A percentile compares a stretch with the other conserved stretches of the same genome.
phyloP scores from a whole-genome alignment of 1,284 basidiomycete genomes.

The Earliella scabrosa region DNA sequence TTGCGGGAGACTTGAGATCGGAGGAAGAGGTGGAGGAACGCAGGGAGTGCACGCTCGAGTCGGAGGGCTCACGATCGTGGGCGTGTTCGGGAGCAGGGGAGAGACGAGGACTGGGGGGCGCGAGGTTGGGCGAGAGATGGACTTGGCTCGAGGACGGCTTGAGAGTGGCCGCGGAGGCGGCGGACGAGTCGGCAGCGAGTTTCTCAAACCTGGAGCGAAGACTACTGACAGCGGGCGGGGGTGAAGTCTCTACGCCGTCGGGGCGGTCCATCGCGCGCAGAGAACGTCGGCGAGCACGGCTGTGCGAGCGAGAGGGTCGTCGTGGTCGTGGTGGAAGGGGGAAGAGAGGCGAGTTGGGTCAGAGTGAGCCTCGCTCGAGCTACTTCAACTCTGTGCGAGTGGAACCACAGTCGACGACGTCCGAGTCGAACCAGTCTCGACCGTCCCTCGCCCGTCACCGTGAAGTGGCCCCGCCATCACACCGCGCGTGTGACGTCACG shows the following conservation, averaged over 20 bases:
- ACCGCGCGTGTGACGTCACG: too few species aligned
- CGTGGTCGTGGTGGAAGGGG: too few species aligned
- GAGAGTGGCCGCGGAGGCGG: constrained; percentile 15
- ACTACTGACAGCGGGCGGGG: constrained; percentile 65
- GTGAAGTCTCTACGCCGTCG: constrained; percentile 46
- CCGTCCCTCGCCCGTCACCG: too few species aligned
- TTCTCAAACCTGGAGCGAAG: constrained; percentile 72
- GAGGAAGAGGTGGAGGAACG: constrained; percentile 55
- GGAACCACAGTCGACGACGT: too few species aligned
- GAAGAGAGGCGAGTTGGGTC: too few species aligned
- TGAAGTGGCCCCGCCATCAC: too few species aligned
- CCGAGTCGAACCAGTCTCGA: too few species aligned
- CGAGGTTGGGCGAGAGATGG: constrained; percentile 15
- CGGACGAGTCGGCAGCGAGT: constrained; percentile 42
- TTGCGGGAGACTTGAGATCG: constrained; percentile 47
- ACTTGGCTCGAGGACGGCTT: constrained; percentile 24
- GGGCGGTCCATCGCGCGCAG: constrained; percentile 13
- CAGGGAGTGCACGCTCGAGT: constrained; percentile 33
- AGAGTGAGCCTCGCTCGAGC: too few species aligned
- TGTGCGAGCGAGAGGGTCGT: too few species aligned
- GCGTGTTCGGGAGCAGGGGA: constrained; percentile 35
- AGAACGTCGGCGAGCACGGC: too few species aligned
- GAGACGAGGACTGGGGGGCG: constrained; percentile 20
- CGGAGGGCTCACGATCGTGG: constrained; percentile 26
- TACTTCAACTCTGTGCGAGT: too few species aligned